Evolutionary conservation across 495 filamentous ascomycete species (phyloP).

Genomic region (Haplographium delicatum): DNA sequence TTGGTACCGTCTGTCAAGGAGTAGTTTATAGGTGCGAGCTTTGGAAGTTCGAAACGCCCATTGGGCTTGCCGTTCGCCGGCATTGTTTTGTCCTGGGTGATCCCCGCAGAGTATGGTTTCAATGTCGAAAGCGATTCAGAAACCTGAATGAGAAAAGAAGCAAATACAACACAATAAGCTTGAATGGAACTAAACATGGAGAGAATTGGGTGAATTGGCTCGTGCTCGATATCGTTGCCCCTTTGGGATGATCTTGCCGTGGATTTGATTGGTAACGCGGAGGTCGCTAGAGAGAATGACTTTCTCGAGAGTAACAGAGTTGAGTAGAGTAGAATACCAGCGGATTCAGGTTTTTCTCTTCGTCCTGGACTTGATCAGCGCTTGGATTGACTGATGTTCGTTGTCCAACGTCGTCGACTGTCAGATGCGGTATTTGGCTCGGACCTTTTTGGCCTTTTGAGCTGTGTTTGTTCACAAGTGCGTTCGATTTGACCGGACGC

Average conservation of each 20-base stretch:
- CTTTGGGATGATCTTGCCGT: no score
- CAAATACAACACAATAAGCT: not conserved
- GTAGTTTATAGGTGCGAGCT: constrained; percentile 39
- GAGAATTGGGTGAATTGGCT: not conserved
- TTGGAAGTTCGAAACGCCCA: constrained; percentile 49
- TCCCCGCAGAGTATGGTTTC: constrained; percentile 9
- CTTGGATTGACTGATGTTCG: no score
- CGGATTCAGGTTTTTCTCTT: no score
- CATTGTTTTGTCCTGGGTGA: constrained; percentile 12
- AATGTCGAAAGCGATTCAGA: not conserved
- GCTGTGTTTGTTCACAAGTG: not conserved
- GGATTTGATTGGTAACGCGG: no score
- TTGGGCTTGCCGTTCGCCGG: constrained; percentile 24
- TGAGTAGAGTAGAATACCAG: no score
- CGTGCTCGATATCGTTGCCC: not conserved
- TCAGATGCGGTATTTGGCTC: no score
- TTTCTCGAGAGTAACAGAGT: no score
- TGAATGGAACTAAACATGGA: not conserved
- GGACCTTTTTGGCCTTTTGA: not conserved
- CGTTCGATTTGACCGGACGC: not conserved
- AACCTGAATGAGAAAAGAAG: not conserved
- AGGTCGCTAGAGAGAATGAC: no score
- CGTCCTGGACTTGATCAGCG: no score
- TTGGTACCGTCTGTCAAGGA: constrained; percentile 52
- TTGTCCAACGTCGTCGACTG: no score